Evolutionary conservation across 2,329 filamentous ascomycete genomes (phyloP).

Genomic region (Colletotrichum sp.): DNA sequence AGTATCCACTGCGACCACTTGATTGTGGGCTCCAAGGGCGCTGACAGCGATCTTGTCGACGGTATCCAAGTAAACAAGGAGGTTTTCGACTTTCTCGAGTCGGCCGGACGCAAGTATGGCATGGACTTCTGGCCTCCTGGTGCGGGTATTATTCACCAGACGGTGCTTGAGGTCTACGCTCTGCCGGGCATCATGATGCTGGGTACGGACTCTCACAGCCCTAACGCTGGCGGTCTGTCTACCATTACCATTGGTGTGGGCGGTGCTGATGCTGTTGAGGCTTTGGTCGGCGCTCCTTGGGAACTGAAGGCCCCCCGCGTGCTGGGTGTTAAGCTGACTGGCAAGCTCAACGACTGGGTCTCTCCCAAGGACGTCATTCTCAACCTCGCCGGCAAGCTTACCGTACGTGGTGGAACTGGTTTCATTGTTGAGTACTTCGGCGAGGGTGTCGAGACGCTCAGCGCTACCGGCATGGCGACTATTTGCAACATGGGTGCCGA

Average conservation of each 20-base stretch:
- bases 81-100: conserved; percentile 97
- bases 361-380: conserved; percentile 96
- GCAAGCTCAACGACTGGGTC: conserved; percentile 87
- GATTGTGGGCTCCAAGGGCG: conserved; percentile 94
- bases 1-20: conserved; percentile 99
- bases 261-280: conserved; percentile 96
- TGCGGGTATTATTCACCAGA: conserved; percentile 96
- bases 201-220: conserved; percentile 95
- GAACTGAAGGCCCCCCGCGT: conserved; percentile 95
- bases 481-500: conserved; percentile 90
- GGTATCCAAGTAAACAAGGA: conserved; percentile 94
- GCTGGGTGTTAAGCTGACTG: conserved; percentile 83
- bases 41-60: conserved; percentile 80
- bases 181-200: conserved; percentile 99
- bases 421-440: conserved; percentile 96
- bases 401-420: conserved; percentile 91
- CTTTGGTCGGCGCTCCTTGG: conserved; percentile 95
- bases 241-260: conserved; percentile 97
- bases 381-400: conserved; percentile 85
- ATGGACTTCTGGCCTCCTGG: conserved; percentile 97
- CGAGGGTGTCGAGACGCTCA: conserved; percentile 85
- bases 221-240: conserved; percentile 93
- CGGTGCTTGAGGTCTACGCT: conserved; percentile 96
- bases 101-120: conserved; percentile 86
- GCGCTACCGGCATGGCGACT: conserved; percentile 92